Evolutionary conservation across 306 rosid species (phyloP).

Genomic region (Medicago truncatula): MtrunA17r5.0-ANR NC_053049.1:724501-725000

Average conservation of each 20-base stretch:
- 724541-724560: background rate
- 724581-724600: slow-evolving; percentile 9
- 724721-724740: slow-evolving; percentile 68
- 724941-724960: background rate
- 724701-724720: slow-evolving; percentile 27
- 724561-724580: slow-evolving; percentile 33
- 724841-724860: background rate
- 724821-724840: slow-evolving; percentile 32
- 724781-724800: slow-evolving; percentile 1
- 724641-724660: slow-evolving; percentile 68
- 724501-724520: slow-evolving; percentile 92
- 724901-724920: background rate
- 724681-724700: slow-evolving; percentile 65
- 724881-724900: background rate
- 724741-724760: slow-evolving; percentile 32
- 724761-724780: slow-evolving; percentile 55
- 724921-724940: background rate
- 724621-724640: slow-evolving; percentile 60
- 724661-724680: slow-evolving; percentile 70
- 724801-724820: background rate
- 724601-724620: slow-evolving; percentile 32
- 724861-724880: background rate
- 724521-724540: slow-evolving; percentile 53
- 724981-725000: background rate
- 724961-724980: background rate